A percentile compares a stretch with the other conserved stretches of the same genome.
Conservation (phyloP, 2,329 filamentous ascomycete species). For the Verticillium tricorpus region DNA sequence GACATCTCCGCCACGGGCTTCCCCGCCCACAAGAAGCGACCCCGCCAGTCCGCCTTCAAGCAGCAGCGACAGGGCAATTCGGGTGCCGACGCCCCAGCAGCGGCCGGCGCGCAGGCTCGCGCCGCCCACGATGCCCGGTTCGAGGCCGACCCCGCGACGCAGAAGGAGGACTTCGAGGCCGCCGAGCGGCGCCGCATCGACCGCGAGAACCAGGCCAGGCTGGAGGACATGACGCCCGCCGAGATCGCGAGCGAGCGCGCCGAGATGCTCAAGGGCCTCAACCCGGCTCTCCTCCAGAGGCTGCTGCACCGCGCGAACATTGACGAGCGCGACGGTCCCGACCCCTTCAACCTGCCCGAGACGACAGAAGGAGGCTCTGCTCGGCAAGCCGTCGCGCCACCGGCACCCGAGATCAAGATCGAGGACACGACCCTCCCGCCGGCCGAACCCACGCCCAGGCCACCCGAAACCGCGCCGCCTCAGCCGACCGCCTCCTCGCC, state of each 20-base stretch:
- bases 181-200: constrained; percentile 72
- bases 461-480: constrained; percentile 4
- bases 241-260: constrained; percentile 78
- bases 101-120: constrained; percentile 6
- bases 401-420: constrained; percentile 27
- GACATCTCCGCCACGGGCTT: constrained; percentile 65
- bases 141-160: constrained; percentile 8
- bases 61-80: constrained; percentile 48
- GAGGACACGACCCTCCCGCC: constrained; percentile 22
- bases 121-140: constrained; percentile 6
- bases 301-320: constrained; percentile 74
- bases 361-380: constrained; percentile 2
- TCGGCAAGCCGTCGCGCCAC: constrained; percentile 5
- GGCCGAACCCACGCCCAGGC: neutral
- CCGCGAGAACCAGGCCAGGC: constrained; percentile 69
- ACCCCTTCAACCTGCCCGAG: constrained; percentile 34
- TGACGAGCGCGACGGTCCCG: constrained; percentile 50
- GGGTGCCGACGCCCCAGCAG: constrained; percentile 18
- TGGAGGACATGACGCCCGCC: constrained; percentile 73
- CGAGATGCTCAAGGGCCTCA: constrained; percentile 75
- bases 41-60: constrained; percentile 73
- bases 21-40: constrained; percentile 80
- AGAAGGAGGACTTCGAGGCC: constrained; percentile 28
- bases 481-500: constrained; percentile 4
- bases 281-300: constrained; percentile 70